These are phyloP conservation scores for Carex myosuroides DNA, from an alignment of 176 grass and related monocot species.

Conservation along the genomic window DNA sequence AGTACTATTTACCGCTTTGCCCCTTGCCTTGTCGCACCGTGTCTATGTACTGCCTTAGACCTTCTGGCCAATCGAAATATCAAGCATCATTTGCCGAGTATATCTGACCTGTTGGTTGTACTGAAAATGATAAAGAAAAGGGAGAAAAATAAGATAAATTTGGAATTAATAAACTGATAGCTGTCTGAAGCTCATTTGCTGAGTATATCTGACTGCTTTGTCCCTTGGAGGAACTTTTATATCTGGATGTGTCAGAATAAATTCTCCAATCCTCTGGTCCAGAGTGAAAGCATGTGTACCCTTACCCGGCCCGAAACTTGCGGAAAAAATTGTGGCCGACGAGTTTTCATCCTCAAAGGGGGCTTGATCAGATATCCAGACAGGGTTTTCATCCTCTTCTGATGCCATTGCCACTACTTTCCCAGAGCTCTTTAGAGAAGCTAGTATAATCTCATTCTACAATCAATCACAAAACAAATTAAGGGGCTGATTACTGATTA, in stretches of 20 bases:
- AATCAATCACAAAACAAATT: too few species aligned
- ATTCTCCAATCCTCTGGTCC: conserved; percentile 68
- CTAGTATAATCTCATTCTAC: conserved; percentile 3
- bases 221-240: conserved; percentile 73
- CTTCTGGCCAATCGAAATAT: conserved; percentile 91
- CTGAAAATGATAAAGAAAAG: not conserved
- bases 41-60: conserved; percentile 81
- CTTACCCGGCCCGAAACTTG: conserved; percentile 49
- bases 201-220: too few species aligned
- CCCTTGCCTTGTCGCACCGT: conserved; percentile 85
- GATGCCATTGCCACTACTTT: conserved; percentile 82
- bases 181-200: not conserved
- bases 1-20: conserved; percentile 85
- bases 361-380: conserved; percentile 45
- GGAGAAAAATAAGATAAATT: not conserved
- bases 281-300: conserved; percentile 81
- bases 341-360: conserved; percentile 53
- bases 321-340: conserved; percentile 78
- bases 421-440: conserved; percentile 59
- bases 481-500: too few species aligned
- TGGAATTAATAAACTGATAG: not conserved
- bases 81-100: conserved; percentile 89
- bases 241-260: conserved; percentile 73
- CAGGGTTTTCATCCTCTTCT: conserved; percentile 67
- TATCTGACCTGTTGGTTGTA: conserved; percentile 76